Percentiles rank a stretch among this genome's conserved stretches.
phyloP scores from a whole-genome alignment of 352 stramenopile genomes.

The Phytophthora tentaculata region DNA sequence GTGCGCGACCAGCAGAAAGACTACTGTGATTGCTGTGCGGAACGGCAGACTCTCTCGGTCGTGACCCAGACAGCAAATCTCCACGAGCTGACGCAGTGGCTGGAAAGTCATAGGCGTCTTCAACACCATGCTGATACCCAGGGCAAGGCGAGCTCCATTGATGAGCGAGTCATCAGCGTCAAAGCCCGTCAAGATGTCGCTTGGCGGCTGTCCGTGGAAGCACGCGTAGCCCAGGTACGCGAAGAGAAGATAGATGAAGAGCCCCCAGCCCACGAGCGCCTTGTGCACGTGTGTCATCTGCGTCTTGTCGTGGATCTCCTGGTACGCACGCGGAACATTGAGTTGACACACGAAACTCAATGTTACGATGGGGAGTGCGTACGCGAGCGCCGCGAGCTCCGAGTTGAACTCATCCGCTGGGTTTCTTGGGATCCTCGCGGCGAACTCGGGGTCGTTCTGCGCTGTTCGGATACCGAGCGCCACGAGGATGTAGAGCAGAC shows the following conservation, averaged over 20 bases:
- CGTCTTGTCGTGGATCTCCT: constrained; percentile 78
- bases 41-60: constrained; percentile 76
- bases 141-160: constrained; percentile 76
- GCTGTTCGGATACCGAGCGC: constrained; percentile 60
- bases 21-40: constrained; percentile 65
- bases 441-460: constrained; percentile 50
- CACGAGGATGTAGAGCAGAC: constrained; percentile 83
- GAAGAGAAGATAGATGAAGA: constrained; percentile 71
- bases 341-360: constrained; percentile 85
- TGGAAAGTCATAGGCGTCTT: constrained; percentile 90
- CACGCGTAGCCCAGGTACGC: constrained; percentile 78
- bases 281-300: constrained; percentile 74
- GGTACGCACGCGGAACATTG: constrained; percentile 81
- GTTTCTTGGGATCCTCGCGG: constrained; percentile 48
- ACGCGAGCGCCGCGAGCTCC: constrained; percentile 65
- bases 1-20: constrained; percentile 73
- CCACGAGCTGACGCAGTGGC: constrained; percentile 75
- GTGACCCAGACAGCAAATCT: constrained; percentile 76
- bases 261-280: constrained; percentile 57
- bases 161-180: constrained; percentile 69
- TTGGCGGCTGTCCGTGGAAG: constrained; percentile 84
- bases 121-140: constrained; percentile 78
- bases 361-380: constrained; percentile 81
- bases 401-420: constrained; percentile 59
- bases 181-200: constrained; percentile 85